Percentiles rank a stretch among this genome's conserved stretches.
Conservation (phyloP, 75 land plant genomes). For the Pinus taeda region DNA sequence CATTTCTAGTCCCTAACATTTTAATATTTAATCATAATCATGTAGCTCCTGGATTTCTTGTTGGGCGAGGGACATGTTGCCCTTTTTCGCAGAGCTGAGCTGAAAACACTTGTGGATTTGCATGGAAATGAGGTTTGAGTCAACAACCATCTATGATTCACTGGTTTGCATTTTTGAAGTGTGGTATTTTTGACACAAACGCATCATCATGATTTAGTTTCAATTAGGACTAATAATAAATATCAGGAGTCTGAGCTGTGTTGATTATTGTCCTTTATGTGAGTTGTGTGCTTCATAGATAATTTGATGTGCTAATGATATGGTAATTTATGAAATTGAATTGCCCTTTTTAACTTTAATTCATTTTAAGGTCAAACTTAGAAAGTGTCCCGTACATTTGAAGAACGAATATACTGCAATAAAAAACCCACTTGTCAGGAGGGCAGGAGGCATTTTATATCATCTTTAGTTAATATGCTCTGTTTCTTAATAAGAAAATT, state of each 20-base stretch:
- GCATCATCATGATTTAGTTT: not conserved
- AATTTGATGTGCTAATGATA: too few relatives aligned
- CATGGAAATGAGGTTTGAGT: conserved; percentile 87
- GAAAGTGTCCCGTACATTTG: not conserved
- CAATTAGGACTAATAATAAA: not conserved
- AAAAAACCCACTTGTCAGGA: not conserved
- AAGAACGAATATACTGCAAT: not conserved
- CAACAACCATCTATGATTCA: not conserved
- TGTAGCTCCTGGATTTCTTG: conserved; percentile 75
- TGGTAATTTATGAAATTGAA: too few relatives aligned
- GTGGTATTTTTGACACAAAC: not conserved
- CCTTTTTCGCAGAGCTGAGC: conserved; percentile 88
- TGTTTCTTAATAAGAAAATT: too few relatives aligned
- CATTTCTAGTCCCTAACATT: not conserved
- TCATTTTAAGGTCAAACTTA: not conserved
- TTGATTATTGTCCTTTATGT: not conserved
- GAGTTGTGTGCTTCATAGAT: not conserved
- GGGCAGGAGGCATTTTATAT: not conserved
- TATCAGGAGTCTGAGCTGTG: not conserved
- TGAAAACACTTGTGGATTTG: conserved; percentile 87
- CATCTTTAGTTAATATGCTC: not conserved
- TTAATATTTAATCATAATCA: not conserved
- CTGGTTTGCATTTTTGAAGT: not conserved
- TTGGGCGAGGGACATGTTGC: conserved; percentile 78
- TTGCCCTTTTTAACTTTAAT: too few relatives aligned